These are phyloP conservation scores for Tympanopsis confertula DNA, from an alignment of 2,329 filamentous ascomycete species.

Conservation along the genomic window DNA sequence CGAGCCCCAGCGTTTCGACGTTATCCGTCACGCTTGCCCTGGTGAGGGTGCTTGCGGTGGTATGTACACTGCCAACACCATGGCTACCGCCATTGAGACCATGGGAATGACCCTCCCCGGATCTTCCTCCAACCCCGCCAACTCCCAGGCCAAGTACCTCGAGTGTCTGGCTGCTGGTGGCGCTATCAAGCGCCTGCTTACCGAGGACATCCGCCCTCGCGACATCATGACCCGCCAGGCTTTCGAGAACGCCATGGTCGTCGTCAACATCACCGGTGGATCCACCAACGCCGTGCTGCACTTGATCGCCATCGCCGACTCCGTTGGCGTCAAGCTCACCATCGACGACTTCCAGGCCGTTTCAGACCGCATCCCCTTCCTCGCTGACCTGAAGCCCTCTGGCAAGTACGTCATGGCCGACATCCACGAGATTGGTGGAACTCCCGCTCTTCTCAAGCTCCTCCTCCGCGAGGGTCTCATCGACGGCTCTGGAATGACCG, in stretches of 20 bases:
- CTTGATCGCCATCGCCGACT: constrained; percentile 72
- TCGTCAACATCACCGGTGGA: constrained; percentile 72
- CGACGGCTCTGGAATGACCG: constrained; percentile 68
- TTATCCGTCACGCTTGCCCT: constrained; percentile 84
- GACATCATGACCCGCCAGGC: constrained; percentile 72
- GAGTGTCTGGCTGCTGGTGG: constrained; percentile 64
- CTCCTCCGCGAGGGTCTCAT: constrained; percentile 74
- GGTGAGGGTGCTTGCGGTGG: constrained; percentile 75
- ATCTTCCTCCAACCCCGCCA: constrained; percentile 69
- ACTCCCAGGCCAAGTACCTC: constrained; percentile 56
- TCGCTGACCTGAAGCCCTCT: constrained; percentile 74
- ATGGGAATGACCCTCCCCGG: constrained; percentile 73
- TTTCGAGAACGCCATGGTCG: constrained; percentile 76
- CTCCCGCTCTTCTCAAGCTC: constrained; percentile 77
- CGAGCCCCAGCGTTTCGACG: constrained; percentile 85
- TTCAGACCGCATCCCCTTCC: constrained; percentile 66
- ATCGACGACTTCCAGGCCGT: constrained; percentile 80
- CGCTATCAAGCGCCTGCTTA: constrained; percentile 64
- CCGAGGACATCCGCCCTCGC: constrained; percentile 64
- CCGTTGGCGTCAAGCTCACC: constrained; percentile 69
- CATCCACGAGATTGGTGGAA: constrained; percentile 75
- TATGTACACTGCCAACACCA: constrained; percentile 72
- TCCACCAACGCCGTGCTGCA: constrained; percentile 81
- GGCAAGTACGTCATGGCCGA: constrained; percentile 82
- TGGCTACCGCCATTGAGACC: constrained; percentile 63